Base-by-base conservation (phyloP, 805 yeast species). In the Metschnikowia cubensis region DNA sequence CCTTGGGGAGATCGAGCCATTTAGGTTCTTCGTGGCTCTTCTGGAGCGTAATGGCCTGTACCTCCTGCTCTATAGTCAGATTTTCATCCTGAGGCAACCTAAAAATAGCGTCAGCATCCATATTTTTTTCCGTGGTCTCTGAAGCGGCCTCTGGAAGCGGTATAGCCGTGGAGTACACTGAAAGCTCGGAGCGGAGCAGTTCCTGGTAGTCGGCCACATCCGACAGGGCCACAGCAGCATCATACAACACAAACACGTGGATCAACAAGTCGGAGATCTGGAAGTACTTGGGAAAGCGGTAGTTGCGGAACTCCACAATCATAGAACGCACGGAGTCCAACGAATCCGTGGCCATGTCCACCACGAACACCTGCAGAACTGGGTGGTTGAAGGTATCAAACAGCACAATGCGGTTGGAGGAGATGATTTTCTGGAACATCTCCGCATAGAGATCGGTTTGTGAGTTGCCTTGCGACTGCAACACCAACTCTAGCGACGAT, bases 301-400 rank as follows among this genome's bases (percentile, higher is more conserved):
- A 85, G 42, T 73, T 70, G 50, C 77, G 60, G 55, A 73, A 73
- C 32, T 68, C 70, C 2, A 82, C 77, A 20, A 88, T 67, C 35
- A 82, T 63, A 17, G 76, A 78, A 46, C 85, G 75, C 4, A 94
- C 82, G n/a, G 69, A 66, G 11, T 79, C 83, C 32, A 80, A 64
- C 0, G 77, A 52, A 50, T 84, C 87, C 13, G 67, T 55, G 20
- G 81, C 63, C 46, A 52, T 74, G 20, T 88, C 80, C 3, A 89
- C 72, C 0, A 84, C 83, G 45, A 89, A 75, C 13, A 92, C 63
- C 38, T 90, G 86, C 2, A 88, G 77, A 1, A 89, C 79, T 0
- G 97, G 97, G 62, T 91, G 97, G 56, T 87, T 84, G 64, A 90
- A 83, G 4, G 89, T 84, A 65, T 92, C 97, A 62, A 87, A 89